Conservation (phyloP, 495 filamentous ascomycete genomes). For the Podospora didyma region DNA sequence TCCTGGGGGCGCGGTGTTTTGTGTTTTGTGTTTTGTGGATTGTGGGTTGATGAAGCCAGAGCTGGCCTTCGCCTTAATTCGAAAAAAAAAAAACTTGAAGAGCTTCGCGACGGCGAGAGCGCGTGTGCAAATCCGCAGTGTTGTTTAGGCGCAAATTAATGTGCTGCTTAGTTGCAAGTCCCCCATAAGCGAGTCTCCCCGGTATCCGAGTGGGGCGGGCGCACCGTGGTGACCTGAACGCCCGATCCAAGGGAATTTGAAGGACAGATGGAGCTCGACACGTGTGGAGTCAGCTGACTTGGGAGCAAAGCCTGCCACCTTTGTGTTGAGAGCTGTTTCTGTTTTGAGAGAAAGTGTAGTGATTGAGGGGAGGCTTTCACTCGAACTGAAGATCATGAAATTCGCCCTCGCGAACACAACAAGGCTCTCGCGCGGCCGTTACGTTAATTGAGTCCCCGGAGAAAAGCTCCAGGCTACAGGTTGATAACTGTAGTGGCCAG, state of each 20-base stretch:
- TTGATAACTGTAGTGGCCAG: too few relatives aligned
- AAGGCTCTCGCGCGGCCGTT: too few relatives aligned
- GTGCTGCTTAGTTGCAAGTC: background rate
- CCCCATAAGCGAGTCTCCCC: background rate
- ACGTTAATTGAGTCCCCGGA: background rate
- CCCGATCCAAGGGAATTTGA: background rate
- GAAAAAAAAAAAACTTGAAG: slow-evolving; percentile 23
- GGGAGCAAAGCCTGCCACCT: background rate
- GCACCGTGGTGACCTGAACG: background rate
- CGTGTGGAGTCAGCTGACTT: too few relatives aligned
- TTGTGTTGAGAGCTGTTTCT: too few relatives aligned
- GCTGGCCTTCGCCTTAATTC: slow-evolving; percentile 20
- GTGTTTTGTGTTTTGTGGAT: too few relatives aligned
- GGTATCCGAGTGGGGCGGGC: background rate
- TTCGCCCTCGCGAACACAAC: too few relatives aligned
- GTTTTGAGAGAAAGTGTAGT: too few relatives aligned
- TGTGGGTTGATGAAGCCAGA: slow-evolving; percentile 21
- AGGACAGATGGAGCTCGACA: background rate
- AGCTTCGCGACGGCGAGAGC: slow-evolving; percentile 19
- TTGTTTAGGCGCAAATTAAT: background rate
- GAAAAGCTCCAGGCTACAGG: background rate
- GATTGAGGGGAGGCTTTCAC: too few relatives aligned
- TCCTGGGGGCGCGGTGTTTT: slow-evolving; percentile 7
- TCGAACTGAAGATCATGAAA: too few relatives aligned
- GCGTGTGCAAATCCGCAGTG: slow-evolving; percentile 3